These are phyloP conservation scores for Gymnopilus junonius DNA, from an alignment of 768 basidiomycete genomes.

Conservation along the genomic window DNA sequence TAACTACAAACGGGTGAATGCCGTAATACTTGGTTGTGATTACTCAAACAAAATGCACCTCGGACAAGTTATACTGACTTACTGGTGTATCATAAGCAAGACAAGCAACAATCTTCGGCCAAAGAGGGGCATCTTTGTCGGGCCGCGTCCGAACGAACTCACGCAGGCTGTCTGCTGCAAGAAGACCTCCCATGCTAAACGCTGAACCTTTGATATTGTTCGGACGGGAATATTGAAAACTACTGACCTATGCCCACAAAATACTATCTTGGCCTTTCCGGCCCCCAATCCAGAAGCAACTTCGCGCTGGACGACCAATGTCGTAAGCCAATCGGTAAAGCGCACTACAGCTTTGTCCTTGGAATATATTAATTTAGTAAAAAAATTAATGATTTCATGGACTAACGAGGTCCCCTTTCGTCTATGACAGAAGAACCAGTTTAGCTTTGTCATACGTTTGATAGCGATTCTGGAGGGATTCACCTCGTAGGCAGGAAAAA, in stretches of 20 bases:
- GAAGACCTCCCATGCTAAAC: slow-evolving; percentile 87
- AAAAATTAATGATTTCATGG: neutral
- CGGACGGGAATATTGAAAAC: neutral
- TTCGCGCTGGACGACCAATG: slow-evolving; percentile 85
- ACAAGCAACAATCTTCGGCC: slow-evolving; percentile 88
- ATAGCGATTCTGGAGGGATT: neutral
- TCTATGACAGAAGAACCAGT: slow-evolving; percentile 44
- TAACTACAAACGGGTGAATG: slow-evolving; percentile 84
- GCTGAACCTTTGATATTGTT: neutral
- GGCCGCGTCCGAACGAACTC: slow-evolving; percentile 73
- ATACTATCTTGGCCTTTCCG: slow-evolving; percentile 79
- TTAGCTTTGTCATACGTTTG: neutral
- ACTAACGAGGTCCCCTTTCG: slow-evolving; percentile 87
- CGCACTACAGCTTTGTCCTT: slow-evolving; percentile 81
- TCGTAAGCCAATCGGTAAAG: slow-evolving; percentile 93
- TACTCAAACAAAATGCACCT: neutral
- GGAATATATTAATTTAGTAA: slow-evolving; percentile 7
- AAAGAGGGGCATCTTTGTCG: slow-evolving; percentile 68
- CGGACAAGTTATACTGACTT: slow-evolving; percentile 25
- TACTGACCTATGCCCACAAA: slow-evolving; percentile 86
- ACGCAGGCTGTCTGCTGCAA: slow-evolving; percentile 82
- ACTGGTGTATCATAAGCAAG: slow-evolving; percentile 93
- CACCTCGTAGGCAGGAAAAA: slow-evolving; percentile 92
- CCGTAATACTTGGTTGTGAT: slow-evolving; percentile 72
- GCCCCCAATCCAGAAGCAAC: slow-evolving; percentile 76